Evolutionary conservation across 805 yeast genomes (phyloP).

Genomic region (Saccharomycopsis sp.): DNA sequence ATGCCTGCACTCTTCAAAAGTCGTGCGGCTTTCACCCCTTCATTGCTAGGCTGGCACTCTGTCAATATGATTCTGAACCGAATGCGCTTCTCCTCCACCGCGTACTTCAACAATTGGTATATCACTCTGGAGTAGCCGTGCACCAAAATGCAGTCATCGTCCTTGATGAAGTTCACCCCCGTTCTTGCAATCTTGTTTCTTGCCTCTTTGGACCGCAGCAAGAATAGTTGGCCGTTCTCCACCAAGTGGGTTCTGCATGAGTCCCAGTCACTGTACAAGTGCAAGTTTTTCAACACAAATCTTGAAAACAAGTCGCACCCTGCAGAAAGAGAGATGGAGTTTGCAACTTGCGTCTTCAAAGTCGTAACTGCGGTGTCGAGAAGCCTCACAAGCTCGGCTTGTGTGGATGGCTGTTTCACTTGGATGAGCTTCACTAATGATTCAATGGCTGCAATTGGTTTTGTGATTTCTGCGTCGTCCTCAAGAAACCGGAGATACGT

Average conservation of each 20-base stretch:
- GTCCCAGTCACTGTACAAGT: constrained; percentile 89
- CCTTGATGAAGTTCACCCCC: constrained; percentile 84
- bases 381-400: constrained; percentile 81
- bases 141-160: constrained; percentile 82
- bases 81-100: constrained; percentile 57
- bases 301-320: constrained; percentile 96
- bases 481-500: constrained; percentile 72
- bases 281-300: constrained; percentile 82
- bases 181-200: constrained; percentile 79
- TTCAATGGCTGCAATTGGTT: constrained; percentile 99
- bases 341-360: constrained; percentile 71
- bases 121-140: constrained; percentile 94
- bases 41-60: constrained; percentile 75
- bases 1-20: constrained; percentile 60
- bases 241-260: constrained; percentile 80
- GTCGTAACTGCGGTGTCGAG: constrained; percentile 68
- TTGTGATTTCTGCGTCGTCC: constrained; percentile 94
- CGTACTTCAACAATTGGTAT: constrained; percentile 60
- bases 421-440: constrained; percentile 76
- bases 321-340: constrained; percentile 88
- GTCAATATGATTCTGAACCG: constrained; percentile 89
- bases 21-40: constrained; percentile 61
- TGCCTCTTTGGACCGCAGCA: constrained; percentile 84
- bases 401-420: constrained; percentile 82
- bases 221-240: constrained; percentile 86